These are phyloP conservation scores for Myxozyma udenii DNA, from an alignment of 805 yeast genomes.

Conservation along the genomic window DNA sequence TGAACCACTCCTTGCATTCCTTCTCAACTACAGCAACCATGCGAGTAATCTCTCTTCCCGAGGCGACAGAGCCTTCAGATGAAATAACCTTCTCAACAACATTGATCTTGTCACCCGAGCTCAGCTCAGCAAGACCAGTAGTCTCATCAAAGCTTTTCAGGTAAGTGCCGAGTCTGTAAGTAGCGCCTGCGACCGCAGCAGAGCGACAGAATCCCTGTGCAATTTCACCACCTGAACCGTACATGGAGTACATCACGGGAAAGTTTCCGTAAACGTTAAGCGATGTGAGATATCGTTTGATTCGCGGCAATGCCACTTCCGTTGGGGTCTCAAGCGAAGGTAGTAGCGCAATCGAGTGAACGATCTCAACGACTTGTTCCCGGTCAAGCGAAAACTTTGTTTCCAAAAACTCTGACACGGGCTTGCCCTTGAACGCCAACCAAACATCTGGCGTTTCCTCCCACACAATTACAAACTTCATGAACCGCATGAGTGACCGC, in stretches of 20 bases:
- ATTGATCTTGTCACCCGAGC: conserved; percentile 64
- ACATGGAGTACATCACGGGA: conserved; percentile 87
- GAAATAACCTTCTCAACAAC: conserved; percentile 77
- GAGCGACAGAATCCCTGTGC: conserved; percentile 96
- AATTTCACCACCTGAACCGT: conserved; percentile 93
- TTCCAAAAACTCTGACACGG: conserved; percentile 58
- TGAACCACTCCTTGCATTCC: conserved; percentile 89
- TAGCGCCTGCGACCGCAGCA: conserved; percentile 97
- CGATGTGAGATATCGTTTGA: conserved; percentile 76
- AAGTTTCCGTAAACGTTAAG: conserved; percentile 91
- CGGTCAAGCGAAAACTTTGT: conserved; percentile 66
- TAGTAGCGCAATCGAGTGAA: conserved; percentile 81
- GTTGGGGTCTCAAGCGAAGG: conserved; percentile 59
- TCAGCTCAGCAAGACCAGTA: conserved; percentile 58
- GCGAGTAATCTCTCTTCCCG: conserved; percentile 62
- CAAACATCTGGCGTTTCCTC: conserved; percentile 58
- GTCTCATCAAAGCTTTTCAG: conserved; percentile 63
- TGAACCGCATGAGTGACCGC: conserved; percentile 83
- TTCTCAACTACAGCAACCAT: conserved; percentile 79
- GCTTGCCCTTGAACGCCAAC: conserved; percentile 51
- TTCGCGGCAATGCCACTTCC: conserved; percentile 72
- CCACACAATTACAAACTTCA: conserved; percentile 79
- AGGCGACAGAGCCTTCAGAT: conserved; percentile 39
- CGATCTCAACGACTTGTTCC: conserved; percentile 77
- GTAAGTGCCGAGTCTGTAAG: conserved; percentile 75